phyloP scores from a whole-genome alignment of 495 filamentous ascomycete genomes.

The Paragyromitra xinjiangensis region DNA sequence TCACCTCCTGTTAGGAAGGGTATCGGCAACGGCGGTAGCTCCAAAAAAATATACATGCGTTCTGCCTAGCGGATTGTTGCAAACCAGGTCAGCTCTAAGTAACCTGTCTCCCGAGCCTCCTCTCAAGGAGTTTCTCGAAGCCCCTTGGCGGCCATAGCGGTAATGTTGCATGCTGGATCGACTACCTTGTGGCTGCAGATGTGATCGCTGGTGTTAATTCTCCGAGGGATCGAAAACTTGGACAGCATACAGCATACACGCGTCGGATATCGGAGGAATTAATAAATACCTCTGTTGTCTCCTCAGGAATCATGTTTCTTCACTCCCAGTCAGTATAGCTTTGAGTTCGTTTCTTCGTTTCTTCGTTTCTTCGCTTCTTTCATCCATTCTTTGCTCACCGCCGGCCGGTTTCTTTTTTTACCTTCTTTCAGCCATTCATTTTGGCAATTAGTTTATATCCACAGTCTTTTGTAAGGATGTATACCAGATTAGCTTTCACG shows the following conservation, averaged over 20 bases:
- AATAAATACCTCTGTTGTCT: conserved; percentile 17
- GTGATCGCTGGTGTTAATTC: not conserved
- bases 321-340: not conserved
- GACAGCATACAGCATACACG: not conserved
- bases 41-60: not conserved
- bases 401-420: conserved; percentile 55
- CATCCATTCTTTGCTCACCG: conserved; percentile 53
- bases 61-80: not conserved
- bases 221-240: not conserved
- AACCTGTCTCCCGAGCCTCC: not conserved
- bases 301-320: not conserved
- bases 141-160: not conserved
- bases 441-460: conserved; percentile 48
- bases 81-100: not conserved
- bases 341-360: conserved; percentile 4
- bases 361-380: conserved; percentile 12
- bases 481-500: conserved; percentile 9
- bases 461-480: conserved; percentile 56
- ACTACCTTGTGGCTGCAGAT: not conserved
- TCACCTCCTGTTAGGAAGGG: not conserved
- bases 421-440: conserved; percentile 31
- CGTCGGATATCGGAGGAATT: not conserved
- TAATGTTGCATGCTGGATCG: conserved; percentile 1
- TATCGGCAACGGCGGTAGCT: not conserved
- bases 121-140: not conserved